Evolutionary conservation across 225 moss, liverwort and hornwort genomes (phyloP).

Genomic region (Marchantia paleacea): DNA sequence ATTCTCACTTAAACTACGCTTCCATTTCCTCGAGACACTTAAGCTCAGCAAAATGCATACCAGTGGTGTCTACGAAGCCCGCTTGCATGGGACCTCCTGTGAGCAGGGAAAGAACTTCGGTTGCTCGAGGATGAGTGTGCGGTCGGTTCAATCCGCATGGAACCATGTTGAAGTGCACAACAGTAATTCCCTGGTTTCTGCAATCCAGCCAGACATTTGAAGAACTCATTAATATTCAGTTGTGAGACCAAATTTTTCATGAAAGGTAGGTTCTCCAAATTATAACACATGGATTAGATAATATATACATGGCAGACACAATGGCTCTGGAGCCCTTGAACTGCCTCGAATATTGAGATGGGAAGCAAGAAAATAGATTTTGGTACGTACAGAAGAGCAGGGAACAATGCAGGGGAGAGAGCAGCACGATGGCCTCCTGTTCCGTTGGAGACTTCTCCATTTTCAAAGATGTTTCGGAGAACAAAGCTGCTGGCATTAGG

Average conservation of each 20-base stretch:
- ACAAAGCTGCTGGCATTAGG: not conserved
- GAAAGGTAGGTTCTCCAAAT: no score
- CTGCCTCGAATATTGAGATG: no score
- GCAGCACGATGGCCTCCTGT: conserved; percentile 19
- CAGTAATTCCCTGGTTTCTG: conserved; percentile 26
- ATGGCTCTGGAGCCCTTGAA: no score
- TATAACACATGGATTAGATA: no score
- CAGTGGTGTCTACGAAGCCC: conserved; percentile 35
- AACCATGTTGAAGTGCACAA: conserved; percentile 33
- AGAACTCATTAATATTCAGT: no score
- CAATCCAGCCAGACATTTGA: no score
- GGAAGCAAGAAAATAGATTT: no score
- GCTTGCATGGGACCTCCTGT: conserved; percentile 39
- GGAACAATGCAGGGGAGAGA: conserved; percentile 4
- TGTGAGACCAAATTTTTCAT: no score
- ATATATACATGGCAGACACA: no score
- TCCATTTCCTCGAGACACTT: no score
- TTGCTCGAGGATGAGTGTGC: conserved; percentile 41
- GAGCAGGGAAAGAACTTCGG: conserved; percentile 33
- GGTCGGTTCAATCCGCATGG: conserved; percentile 37
- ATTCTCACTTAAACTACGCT: no score
- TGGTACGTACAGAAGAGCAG: conserved; percentile 18
- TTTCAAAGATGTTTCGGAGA: conserved; percentile 5
- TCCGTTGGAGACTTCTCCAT: not conserved
- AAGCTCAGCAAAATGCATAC: not conserved